Evolutionary conservation across 2,329 filamentous ascomycete genomes (phyloP).

Genomic region (Diaporthe sp.): DNA sequence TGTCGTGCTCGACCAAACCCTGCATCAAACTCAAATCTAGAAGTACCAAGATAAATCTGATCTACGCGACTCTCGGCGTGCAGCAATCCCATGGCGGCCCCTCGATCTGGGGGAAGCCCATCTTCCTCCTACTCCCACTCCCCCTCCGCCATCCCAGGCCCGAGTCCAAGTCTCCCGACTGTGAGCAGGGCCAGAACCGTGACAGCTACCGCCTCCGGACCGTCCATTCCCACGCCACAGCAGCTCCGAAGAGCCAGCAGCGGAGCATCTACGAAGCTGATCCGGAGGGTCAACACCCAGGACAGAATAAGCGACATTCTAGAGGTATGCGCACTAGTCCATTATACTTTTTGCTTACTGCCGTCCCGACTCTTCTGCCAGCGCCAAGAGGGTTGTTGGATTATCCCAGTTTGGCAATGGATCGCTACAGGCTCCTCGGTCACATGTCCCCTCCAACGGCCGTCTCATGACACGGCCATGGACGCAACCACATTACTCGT

Average conservation of each 20-base stretch:
- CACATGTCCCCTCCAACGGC: constrained; percentile 24
- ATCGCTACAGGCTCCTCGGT: constrained; percentile 4
- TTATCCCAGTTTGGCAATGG: constrained; percentile 4
- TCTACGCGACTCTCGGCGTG: background rate
- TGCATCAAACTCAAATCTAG: constrained; percentile 1
- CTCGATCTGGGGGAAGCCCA: constrained; percentile 16
- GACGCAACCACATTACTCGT: background rate
- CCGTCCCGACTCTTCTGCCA: background rate
- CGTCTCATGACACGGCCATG: background rate
- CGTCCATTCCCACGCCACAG: constrained; percentile 21
- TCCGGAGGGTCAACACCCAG: constrained; percentile 48
- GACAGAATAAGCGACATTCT: constrained; percentile 52
- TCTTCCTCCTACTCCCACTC: constrained; percentile 1
- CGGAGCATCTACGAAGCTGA: constrained; percentile 33
- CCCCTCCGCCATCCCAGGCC: constrained; percentile 11
- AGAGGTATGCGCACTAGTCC: constrained; percentile 46
- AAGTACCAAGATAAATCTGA: background rate
- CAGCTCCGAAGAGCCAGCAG: constrained; percentile 41
- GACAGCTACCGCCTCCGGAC: constrained; percentile 5
- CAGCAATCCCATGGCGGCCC: constrained; percentile 4
- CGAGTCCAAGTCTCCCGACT: background rate
- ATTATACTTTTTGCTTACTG: background rate
- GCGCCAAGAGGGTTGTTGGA: constrained; percentile 2
- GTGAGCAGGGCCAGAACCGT: constrained; percentile 16
- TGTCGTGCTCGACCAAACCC: constrained; percentile 15